Percentiles rank a stretch among this genome's conserved stretches.
These are phyloP conservation scores for Grigorovia yakushimaensis DNA, from an alignment of 805 yeast genomes.

Conservation along the genomic window DNA sequence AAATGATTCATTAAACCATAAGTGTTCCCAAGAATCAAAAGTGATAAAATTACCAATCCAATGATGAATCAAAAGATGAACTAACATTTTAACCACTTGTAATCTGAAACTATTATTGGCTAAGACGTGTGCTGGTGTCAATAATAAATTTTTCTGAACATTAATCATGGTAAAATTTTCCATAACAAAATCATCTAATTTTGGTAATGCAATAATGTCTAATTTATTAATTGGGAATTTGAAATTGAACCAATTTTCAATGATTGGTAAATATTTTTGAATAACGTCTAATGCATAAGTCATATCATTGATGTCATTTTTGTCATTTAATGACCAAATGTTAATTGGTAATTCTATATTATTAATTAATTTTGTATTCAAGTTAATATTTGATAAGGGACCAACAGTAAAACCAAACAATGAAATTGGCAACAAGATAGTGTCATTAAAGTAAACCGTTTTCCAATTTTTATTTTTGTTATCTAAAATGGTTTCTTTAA, in stretches of 20 bases:
- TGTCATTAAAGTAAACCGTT: slow-evolving; percentile 27
- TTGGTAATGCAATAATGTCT: slow-evolving; percentile 62
- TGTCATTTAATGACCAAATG: slow-evolving; percentile 35
- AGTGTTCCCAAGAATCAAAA: slow-evolving; percentile 55
- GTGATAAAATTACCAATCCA: slow-evolving; percentile 67
- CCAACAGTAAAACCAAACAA: slow-evolving; percentile 63
- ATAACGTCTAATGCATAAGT: slow-evolving; percentile 42
- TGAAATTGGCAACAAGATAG: slow-evolving; percentile 55
- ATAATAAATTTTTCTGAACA: slow-evolving; percentile 42
- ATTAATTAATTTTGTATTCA: slow-evolving; percentile 15
- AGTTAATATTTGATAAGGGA: slow-evolving; percentile 46
- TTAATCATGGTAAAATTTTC: slow-evolving; percentile 70
- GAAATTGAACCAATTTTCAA: slow-evolving; percentile 36
- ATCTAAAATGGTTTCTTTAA: slow-evolving; percentile 26
- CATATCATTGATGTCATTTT: slow-evolving; percentile 37
- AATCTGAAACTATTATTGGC: slow-evolving; percentile 18
- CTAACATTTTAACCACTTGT: slow-evolving; percentile 45
- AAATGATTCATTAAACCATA: slow-evolving; percentile 72
- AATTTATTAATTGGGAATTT: slow-evolving; percentile 52
- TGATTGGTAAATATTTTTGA: slow-evolving; percentile 36
- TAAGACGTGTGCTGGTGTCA: slow-evolving; percentile 30
- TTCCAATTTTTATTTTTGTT: slow-evolving; percentile 14
- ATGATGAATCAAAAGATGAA: slow-evolving; percentile 71
- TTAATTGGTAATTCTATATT: slow-evolving; percentile 36
- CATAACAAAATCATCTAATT: slow-evolving; percentile 68